Base-by-base conservation (phyloP, 129 eudicot genomes). In the Saposhnikovia divaricata region DNA sequence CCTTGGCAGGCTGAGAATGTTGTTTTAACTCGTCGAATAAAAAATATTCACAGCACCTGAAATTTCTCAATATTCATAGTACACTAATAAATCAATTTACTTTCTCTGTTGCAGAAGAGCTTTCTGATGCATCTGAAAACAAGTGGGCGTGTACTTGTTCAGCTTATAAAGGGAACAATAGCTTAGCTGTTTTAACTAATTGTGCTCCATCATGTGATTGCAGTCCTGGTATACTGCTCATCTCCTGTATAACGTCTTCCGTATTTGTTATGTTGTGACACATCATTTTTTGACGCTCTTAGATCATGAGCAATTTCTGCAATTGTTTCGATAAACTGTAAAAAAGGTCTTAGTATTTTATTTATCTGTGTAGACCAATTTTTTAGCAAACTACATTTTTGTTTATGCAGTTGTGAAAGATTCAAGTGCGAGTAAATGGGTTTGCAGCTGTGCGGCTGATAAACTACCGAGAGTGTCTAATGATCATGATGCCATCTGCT, bases 161-260 rank as follows among this genome's bases (percentile, higher is more conserved):
- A 25, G 81, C 88, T 31, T 77, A 79, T 75, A 76, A 86, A 78
- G 82, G 44, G 79, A 90, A 85, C 79, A 81, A 78, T 70, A 86
- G 66, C 73, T 73, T 76, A 75, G 37, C 50, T 55, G 59, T 85
- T 79, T 78, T 84, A 66, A 51, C 85, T 74, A 89, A 90, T 84
- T 95, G 98, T 84, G 87, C 91, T 78, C 72, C 91, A n/a, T 90
- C 98, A 80, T 95, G 98, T 75, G 88, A 87, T 82, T 95, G 98
- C 86, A 85, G 70, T 85, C 87, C 86, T n/a, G 97, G 98, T 95
- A 94, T 78, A 80, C 72, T 70, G 74, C 23, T 79, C 43, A 69
- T 82, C 46, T 82, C 68, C 81, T 44, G 16, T 47, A 57, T 73
- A 16, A 14, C 19, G 3, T 77, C 23, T 42, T 7, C 28, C 2